These are phyloP conservation scores for Starmerella tilneyi DNA, from an alignment of 805 yeast species.

Conservation along the genomic window DNA sequence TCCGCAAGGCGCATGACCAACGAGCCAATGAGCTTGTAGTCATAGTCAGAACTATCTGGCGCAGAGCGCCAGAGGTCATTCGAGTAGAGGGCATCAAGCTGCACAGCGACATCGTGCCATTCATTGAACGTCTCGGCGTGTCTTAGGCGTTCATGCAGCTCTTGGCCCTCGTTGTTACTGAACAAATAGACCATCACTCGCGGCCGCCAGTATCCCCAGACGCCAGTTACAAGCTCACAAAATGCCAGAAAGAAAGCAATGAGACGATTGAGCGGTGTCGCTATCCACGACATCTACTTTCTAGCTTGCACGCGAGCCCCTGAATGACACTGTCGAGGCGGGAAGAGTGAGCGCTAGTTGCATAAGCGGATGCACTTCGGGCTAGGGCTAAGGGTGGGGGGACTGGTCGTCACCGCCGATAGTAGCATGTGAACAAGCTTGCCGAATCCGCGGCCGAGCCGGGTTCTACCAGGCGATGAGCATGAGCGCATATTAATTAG, in stretches of 20 bases:
- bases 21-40: conserved; percentile 69
- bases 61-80: conserved; percentile 56
- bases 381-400: conserved; percentile 18
- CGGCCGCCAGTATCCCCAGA: conserved; percentile 25
- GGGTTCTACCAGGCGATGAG: too few relatives aligned
- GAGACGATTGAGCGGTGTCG: background rate
- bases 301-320: background rate
- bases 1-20: conserved; percentile 48
- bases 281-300: background rate
- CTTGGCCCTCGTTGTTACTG: conserved; percentile 23
- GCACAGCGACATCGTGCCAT: conserved; percentile 46
- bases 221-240: conserved; percentile 20
- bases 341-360: background rate
- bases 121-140: conserved; percentile 52
- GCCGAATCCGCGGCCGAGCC: too few relatives aligned
- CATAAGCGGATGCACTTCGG: background rate
- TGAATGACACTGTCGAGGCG: background rate
- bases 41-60: conserved; percentile 70
- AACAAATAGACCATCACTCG: conserved; percentile 18
- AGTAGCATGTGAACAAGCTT: too few relatives aligned
- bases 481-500: too few relatives aligned
- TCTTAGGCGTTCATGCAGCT: conserved; percentile 24
- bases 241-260: background rate
- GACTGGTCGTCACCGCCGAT: too few relatives aligned
- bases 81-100: conserved; percentile 36